Percentiles rank a stretch among this genome's conserved stretches.
phyloP scores from a whole-genome alignment of 768 basidiomycete species.

The Brasilioporus rufonigricans region DNA sequence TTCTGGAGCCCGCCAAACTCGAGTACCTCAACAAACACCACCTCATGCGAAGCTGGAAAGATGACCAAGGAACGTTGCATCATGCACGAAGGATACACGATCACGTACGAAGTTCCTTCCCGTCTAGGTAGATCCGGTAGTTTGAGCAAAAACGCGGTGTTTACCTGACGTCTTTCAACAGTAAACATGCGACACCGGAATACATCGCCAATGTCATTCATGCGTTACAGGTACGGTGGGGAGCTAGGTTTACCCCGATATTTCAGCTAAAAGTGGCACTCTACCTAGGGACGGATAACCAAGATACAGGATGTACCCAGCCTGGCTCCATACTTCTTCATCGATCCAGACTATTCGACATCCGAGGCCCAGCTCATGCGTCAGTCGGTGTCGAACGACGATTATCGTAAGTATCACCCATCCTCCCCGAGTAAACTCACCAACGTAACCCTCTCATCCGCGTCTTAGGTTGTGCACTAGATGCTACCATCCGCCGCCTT shows the following conservation, averaged over 20 bases:
- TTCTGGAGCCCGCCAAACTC: constrained; percentile 76
- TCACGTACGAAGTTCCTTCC: constrained; percentile 54
- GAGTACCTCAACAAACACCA: constrained; percentile 89
- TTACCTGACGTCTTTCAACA: constrained; percentile 16
- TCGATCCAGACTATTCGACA: constrained; percentile 57
- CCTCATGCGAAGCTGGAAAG: constrained; percentile 54
- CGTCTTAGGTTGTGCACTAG: constrained; percentile 7
- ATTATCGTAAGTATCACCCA: constrained; percentile 41
- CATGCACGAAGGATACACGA: constrained; percentile 56
- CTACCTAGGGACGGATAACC: constrained; percentile 59
- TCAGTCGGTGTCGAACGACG: constrained; percentile 36
- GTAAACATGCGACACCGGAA: constrained; percentile 48
- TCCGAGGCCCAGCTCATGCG: constrained; percentile 57
- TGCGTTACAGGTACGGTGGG: constrained; percentile 50
- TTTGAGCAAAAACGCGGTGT: neutral
- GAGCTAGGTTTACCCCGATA: too few relatives aligned
- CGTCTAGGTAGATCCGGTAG: constrained; percentile 45
- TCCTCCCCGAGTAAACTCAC: neutral
- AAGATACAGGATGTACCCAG: constrained; percentile 70
- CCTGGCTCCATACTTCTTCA: constrained; percentile 76
- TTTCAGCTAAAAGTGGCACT: too few relatives aligned
- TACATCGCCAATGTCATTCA: constrained; percentile 66
- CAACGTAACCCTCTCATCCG: neutral
- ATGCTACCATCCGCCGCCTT: constrained; percentile 4
- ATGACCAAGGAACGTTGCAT: constrained; percentile 46